Percentiles rank a stretch among this genome's conserved stretches.
These are phyloP conservation scores for Phoenix roebelenii DNA, from an alignment of 176 grass and related monocot species.

Conservation along the genomic window DNA sequence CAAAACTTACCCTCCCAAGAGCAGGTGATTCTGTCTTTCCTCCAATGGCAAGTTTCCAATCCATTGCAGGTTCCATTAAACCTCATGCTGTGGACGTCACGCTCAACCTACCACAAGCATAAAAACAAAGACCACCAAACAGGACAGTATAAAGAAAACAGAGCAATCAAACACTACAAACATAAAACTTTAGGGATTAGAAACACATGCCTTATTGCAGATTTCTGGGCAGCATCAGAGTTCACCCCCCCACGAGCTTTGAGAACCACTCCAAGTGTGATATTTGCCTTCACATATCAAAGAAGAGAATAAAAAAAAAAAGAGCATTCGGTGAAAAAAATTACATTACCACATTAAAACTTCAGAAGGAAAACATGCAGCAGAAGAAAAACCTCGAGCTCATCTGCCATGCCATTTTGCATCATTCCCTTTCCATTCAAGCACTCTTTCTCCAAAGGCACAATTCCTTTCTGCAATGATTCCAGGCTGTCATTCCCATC, in stretches of 20 bases:
- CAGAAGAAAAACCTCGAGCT: conserved; percentile 39
- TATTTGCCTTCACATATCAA: conserved; percentile 30
- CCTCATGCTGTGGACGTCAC: conserved; percentile 48
- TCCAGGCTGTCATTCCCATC: conserved; percentile 2
- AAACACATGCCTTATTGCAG: conserved; percentile 51
- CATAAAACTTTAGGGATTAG: conserved; percentile 17
- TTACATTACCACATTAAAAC: conserved; percentile 20
- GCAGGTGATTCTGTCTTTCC: no score
- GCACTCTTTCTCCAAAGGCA: conserved; percentile 23
- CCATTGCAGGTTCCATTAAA: neutral
- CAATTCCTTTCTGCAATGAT: neutral
- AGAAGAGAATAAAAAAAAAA: conserved; percentile 16
- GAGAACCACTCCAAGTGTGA: conserved; percentile 39
- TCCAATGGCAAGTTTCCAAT: no score
- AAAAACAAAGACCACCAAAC: conserved; percentile 39
- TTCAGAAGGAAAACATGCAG: neutral
- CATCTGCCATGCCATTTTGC: conserved; percentile 39
- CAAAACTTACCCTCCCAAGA: no score
- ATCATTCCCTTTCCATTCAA: conserved; percentile 26
- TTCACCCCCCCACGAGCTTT: conserved; percentile 68
- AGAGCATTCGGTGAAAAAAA: neutral
- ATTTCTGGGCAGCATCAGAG: conserved; percentile 29
- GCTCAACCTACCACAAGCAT: conserved; percentile 55
- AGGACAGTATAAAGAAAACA: conserved; percentile 76
- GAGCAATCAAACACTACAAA: conserved; percentile 21